phyloP scores from a whole-genome alignment of 2,329 filamentous ascomycete genomes.

The Penicillium italicum region DNA sequence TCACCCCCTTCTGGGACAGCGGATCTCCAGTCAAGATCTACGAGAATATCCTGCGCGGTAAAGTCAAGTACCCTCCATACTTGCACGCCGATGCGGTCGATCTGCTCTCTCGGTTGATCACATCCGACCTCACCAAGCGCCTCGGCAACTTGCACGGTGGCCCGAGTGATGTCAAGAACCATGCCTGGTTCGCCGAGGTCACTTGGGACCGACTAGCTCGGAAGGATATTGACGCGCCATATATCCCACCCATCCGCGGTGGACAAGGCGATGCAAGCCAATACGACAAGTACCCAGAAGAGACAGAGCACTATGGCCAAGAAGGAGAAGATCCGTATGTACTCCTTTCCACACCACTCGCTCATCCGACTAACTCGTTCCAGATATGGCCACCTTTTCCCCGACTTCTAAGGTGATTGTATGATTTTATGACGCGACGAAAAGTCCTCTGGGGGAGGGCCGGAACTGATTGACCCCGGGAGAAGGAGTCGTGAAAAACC shows the following conservation, averaged over 20 bases:
- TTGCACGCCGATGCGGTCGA: constrained; percentile 93
- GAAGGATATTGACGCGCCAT: constrained; percentile 97
- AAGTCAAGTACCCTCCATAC: constrained; percentile 94
- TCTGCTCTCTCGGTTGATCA: constrained; percentile 87
- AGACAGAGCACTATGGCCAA: constrained; percentile 85
- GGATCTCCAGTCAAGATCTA: constrained; percentile 99
- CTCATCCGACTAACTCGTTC: background rate
- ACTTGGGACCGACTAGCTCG: constrained; percentile 92
- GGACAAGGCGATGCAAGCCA: constrained; percentile 93
- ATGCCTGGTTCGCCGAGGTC: constrained; percentile 95
- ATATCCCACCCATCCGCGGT: constrained; percentile 91
- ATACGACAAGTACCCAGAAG: constrained; percentile 97
- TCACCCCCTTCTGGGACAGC: constrained; percentile 98
- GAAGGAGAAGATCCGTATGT: constrained; percentile 81
- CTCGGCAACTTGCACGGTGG: constrained; percentile 91
- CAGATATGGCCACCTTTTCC: constrained; percentile 71
- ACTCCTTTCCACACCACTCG: background rate
- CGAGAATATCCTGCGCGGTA: constrained; percentile 95
- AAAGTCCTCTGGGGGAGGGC: constrained; percentile 19
- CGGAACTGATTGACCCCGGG: constrained; percentile 19
- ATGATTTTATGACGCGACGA: constrained; percentile 35
- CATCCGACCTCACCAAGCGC: constrained; percentile 88
- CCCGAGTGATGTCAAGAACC: constrained; percentile 86
- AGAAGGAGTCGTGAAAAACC: constrained; percentile 18
- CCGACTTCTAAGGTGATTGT: constrained; percentile 60